Evolutionary conservation across 2,329 filamentous ascomycete species (phyloP).

Genomic region (Simplicillium aogashimaense): DNA sequence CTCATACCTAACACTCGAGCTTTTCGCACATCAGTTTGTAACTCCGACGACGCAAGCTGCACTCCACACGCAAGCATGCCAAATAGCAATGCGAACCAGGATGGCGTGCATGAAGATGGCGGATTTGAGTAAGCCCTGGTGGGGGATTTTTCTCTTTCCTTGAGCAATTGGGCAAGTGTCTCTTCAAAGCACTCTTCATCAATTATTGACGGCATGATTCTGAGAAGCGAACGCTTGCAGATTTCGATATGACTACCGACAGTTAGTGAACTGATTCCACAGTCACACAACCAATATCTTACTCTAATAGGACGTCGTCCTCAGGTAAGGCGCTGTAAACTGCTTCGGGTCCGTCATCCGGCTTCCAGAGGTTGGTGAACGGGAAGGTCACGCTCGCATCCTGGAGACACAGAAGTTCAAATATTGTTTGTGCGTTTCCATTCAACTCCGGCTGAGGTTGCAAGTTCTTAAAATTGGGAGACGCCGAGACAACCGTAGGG

Average conservation of each 20-base stretch:
- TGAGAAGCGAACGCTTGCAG: not conserved
- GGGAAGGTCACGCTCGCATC: not conserved
- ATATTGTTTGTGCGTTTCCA: not conserved
- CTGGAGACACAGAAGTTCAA: constrained; percentile 1
- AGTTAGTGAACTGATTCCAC: not conserved
- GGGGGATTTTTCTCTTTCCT: not conserved
- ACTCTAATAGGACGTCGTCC: not conserved
- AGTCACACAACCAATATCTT: too few relatives aligned
- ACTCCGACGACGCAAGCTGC: constrained; percentile 1
- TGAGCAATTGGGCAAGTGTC: not conserved
- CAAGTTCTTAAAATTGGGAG: too few relatives aligned
- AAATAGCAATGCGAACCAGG: constrained; percentile 1
- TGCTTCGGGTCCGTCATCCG: constrained; percentile 1
- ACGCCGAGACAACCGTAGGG: not conserved
- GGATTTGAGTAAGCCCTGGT: not conserved
- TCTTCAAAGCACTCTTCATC: not conserved
- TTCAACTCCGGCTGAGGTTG: not conserved
- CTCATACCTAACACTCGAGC: not conserved
- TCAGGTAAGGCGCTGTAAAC: not conserved
- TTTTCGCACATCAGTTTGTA: not conserved
- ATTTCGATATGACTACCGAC: not conserved
- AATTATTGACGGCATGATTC: not conserved
- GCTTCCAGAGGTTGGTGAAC: constrained; percentile 1
- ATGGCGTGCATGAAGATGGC: not conserved
- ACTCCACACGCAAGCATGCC: not conserved